Conservation (phyloP, 768 basidiomycete genomes). For the Porphyrellus cyaneotinctus region DNA sequence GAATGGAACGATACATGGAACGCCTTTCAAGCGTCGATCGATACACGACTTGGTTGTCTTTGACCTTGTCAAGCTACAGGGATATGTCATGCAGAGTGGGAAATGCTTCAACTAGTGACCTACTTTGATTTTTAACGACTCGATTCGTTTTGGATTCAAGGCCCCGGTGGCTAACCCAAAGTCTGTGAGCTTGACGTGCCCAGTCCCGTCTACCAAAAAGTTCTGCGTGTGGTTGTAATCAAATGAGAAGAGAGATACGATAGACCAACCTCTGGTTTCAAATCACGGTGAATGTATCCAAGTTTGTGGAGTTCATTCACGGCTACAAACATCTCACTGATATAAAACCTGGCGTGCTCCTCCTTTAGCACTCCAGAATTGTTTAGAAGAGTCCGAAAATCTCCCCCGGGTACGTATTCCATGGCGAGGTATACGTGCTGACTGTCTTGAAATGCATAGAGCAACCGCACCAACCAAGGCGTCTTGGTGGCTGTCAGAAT, state of each 20-base stretch:
- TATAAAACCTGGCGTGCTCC: conserved; percentile 95
- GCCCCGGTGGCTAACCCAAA: conserved; percentile 97
- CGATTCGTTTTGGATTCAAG: conserved; percentile 89
- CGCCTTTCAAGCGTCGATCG: conserved; percentile 92
- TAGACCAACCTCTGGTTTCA: conserved; percentile 87
- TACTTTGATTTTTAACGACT: conserved; percentile 91
- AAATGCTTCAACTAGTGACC: conserved; percentile 1
- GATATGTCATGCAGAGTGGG: conserved; percentile 4
- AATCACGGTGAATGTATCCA: conserved; percentile 96
- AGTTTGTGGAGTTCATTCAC: conserved; percentile 95
- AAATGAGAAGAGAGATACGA: neutral
- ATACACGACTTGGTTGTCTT: conserved; percentile 85
- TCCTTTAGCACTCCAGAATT: conserved; percentile 98
- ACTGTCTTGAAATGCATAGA: conserved; percentile 96
- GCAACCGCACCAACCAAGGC: conserved; percentile 90
- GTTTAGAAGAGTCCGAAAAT: conserved; percentile 95
- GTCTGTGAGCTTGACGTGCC: conserved; percentile 97
- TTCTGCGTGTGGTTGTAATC: conserved; percentile 50
- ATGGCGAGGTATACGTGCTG: conserved; percentile 93
- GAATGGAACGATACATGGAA: conserved; percentile 89
- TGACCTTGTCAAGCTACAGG: conserved; percentile 87
- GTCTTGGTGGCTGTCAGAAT: conserved; percentile 97
- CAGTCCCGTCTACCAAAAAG: conserved; percentile 91
- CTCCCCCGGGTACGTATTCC: conserved; percentile 99
- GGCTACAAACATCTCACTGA: conserved; percentile 94